Evolutionary conservation across 148 eudicot genomes (phyloP), one percentile per base, ranked within the genome.

Genomic region (Silene latifolia): DNA sequence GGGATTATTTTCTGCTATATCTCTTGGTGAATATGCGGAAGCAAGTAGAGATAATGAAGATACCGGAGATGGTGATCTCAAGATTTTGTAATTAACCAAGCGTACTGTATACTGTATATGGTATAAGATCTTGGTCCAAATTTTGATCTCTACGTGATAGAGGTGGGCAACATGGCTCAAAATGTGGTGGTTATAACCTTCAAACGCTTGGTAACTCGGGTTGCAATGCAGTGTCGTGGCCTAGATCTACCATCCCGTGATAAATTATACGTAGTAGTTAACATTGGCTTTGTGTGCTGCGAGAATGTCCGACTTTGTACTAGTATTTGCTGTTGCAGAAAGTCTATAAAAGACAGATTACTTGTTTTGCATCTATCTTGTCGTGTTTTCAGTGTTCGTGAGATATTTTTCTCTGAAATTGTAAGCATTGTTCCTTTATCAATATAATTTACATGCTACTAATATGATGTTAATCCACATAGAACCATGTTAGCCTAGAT

Each of bases 21-120:
- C 92, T 32, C 86, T 91, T 0, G 90, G 88, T 72, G 91, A 86
- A 67, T 81, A 89, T 76, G 90, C 89, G 13, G 87, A 80, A 60
- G 47, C 75, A 27, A 83, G 78, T 80, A 79, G 76, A 78, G 87
- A 84, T 56, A 73, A 51, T 29, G 87, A 78, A 72, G 86, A 78
- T 23, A 74, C 76, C 23, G 80, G 67, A 66, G 58, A 69, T 44
- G 86, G 80, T 44, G 82, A 78, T 27, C 39, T 58, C 60, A 77
- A 79, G 75, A n/a, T 79, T 79, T 51, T 79, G 82, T 51, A 79
- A 39, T 54, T 76, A 64, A 69, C n/a, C 53, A 14, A 57, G 7
- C 53, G 47, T 79, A 15, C 24, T 4, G 15, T 5, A 20, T 39
- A 48, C 54, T 12, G 17, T 15, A 51, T 51, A 15, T 51, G 56